Base-by-base conservation (phyloP, 1,284 basidiomycete species). In the Ceratobasidium sp. region DNA sequence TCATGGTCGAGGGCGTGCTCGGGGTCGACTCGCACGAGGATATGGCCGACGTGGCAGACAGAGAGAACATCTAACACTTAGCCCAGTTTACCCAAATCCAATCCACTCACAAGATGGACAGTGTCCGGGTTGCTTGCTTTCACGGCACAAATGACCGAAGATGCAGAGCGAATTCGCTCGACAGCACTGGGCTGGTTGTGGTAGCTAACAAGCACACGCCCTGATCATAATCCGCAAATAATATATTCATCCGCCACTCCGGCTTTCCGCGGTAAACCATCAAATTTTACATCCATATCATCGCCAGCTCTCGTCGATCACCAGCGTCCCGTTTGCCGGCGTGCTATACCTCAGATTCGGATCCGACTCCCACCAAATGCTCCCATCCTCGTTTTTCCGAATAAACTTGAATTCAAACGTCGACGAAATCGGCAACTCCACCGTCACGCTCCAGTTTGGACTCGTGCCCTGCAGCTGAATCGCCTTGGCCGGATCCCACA, bases 341-440 rank as follows among this genome's bases (percentile, higher is more conserved):
- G 82, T 84, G 1, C 78, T 81, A 57, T 82, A 74, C 15, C 75
- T 73, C 64, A 76, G 83, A 76, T 89, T 87, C 12, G 87, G 85
- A 73, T 86, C 87, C 10, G 82, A 81, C 75, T 88, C 85, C 87
- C 87, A 89, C 13, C 82, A 85, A 58, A 85, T 78, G 15, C 74
- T 77, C 2, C 84, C 86, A 69, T 86, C 85, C 38, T 34, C 49
- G 75, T 80, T 75, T 74, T 85, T 89, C 70, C 85, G 82, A 74
- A 92, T 86, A 76, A 88, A 92, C 79, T 89, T 89, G 82, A 89
- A 90, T 77, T 89, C 78, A 67, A 90, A 78, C 10, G 65, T 57
- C 0, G 82, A 82, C 69, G 76, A 82, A 15, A 85, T 82, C 0
- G 87, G 87, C 1, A 90, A 85, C 70, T 49, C 45, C 53, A 73